Evolutionary conservation across 2,329 filamentous ascomycete species (phyloP).

Genomic region (Didymella sp.): DNA sequence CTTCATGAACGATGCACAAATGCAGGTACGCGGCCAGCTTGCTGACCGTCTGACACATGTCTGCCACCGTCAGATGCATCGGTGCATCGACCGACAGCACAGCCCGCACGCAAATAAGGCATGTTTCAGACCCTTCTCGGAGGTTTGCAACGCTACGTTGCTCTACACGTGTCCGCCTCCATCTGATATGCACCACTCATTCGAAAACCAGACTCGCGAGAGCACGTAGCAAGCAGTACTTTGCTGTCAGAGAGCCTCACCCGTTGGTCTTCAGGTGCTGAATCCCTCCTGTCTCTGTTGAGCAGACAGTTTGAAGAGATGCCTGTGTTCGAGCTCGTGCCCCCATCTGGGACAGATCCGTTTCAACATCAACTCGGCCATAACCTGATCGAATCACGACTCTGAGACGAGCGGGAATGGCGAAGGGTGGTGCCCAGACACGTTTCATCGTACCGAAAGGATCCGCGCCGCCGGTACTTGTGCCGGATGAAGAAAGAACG

Average conservation of each 20-base stretch:
- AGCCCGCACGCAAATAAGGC: conserved; percentile 16
- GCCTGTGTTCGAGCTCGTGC: not conserved
- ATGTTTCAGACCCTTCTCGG: conserved; percentile 9
- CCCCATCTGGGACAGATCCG: conserved; percentile 5
- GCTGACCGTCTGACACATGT: conserved; percentile 18
- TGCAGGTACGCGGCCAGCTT: conserved; percentile 32
- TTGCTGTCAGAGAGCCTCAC: not conserved
- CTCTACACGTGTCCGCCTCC: conserved; percentile 15
- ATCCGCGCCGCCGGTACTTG: conserved; percentile 24
- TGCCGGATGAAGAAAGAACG: conserved; percentile 16
- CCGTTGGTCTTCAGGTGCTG: not conserved
- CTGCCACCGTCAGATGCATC: conserved; percentile 11
- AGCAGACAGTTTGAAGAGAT: not conserved
- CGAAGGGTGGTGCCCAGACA: conserved; percentile 21
- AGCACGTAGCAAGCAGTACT: not conserved
- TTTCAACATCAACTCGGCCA: conserved; percentile 3
- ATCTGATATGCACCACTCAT: conserved; percentile 4
- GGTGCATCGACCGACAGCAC: conserved; percentile 7
- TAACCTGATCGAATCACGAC: conserved; percentile 18
- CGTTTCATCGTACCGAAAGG: conserved; percentile 34
- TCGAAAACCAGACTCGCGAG: not conserved
- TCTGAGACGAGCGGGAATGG: conserved; percentile 33
- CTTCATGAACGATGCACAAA: not conserved
- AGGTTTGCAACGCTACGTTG: conserved; percentile 4
- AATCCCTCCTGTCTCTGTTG: not conserved